Evolutionary conservation across 306 rosid genomes (phyloP).

Genomic region (Pyrus communis): DNA sequence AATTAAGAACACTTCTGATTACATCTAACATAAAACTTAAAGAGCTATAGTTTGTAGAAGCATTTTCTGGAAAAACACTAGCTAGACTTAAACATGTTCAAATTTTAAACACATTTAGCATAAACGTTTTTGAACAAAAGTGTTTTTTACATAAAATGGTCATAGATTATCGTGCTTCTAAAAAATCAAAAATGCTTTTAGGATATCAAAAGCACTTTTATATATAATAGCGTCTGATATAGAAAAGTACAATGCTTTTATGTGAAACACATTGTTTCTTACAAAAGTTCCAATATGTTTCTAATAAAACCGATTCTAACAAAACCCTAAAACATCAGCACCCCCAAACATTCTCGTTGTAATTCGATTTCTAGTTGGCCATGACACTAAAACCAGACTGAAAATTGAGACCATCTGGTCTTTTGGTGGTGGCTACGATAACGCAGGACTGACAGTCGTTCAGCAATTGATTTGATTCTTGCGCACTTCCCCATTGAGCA

Average conservation of each 20-base stretch:
- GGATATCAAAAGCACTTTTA: neutral
- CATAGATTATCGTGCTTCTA: too few relatives aligned
- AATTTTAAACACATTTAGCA: neutral
- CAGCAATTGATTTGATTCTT: neutral
- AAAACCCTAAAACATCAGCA: too few relatives aligned
- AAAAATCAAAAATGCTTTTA: too few relatives aligned
- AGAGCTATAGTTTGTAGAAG: neutral
- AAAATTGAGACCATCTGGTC: neutral
- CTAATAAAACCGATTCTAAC: neutral
- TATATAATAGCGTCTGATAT: too few relatives aligned
- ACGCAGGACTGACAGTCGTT: neutral
- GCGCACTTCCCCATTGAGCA: conserved; percentile 3
- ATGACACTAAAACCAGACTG: neutral
- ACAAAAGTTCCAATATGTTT: neutral
- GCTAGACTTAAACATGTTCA: neutral
- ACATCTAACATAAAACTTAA: neutral
- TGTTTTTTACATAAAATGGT: too few relatives aligned
- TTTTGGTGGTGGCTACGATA: neutral
- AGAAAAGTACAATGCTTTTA: too few relatives aligned
- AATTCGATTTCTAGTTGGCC: neutral
- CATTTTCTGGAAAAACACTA: too few relatives aligned
- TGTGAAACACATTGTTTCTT: too few relatives aligned
- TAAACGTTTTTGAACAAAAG: too few relatives aligned
- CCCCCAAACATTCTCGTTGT: neutral
- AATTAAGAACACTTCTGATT: neutral